Evolutionary conservation across 306 rosid genomes (phyloP), one percentile per base, ranked within the genome.

Genomic region (Acacia confusa): DNA sequence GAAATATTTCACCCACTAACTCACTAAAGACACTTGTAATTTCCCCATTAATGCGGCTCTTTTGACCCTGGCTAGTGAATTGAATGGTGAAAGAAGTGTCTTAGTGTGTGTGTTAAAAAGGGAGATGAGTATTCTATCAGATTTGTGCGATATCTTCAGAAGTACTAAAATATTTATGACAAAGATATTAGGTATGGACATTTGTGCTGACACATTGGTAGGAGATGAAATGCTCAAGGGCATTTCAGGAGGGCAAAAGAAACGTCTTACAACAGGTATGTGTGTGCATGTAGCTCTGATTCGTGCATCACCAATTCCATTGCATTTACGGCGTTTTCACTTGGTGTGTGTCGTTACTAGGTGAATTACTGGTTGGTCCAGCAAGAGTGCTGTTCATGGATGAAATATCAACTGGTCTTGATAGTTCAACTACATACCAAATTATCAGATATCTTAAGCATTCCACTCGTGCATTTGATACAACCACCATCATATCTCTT

Each of bases 221-320:
- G 99, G 99, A 73, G 98, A 96, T 87, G 99, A 93, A 91, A 96
- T 96, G 99, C 94, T 96, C 15, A 96, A 96, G 83, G 99, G 99
- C 43, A 94, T 96, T 71, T 96, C 99, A 11, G 99, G 99, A 50
- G 99, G 99, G 6, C 99, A 96, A 87, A 96, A 96, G 89, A 96
- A 96, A 86, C 93, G 99, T 82, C 99, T 96, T 43, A 91, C 99
- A n/a, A 92, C 99, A 86, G 99, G 99, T 94, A 74, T 77, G 40
- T 71, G 65, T 22, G 69, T 60, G 32, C 2, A 44, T 34, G 27
- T 32, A 40, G 52, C 57, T 80, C 69, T 76, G 60, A 67, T 66
- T 85, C 45, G n/a, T 87, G 48, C 69, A 64, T 30, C 61, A 74
- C 79, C 70, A 17, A 76, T 69, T 77, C 70, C 57, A 67, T 48